Percentiles rank a stretch among this genome's conserved stretches.
phyloP scores from a whole-genome alignment of 148 eudicot species.

The Rheum nobile region DNA sequence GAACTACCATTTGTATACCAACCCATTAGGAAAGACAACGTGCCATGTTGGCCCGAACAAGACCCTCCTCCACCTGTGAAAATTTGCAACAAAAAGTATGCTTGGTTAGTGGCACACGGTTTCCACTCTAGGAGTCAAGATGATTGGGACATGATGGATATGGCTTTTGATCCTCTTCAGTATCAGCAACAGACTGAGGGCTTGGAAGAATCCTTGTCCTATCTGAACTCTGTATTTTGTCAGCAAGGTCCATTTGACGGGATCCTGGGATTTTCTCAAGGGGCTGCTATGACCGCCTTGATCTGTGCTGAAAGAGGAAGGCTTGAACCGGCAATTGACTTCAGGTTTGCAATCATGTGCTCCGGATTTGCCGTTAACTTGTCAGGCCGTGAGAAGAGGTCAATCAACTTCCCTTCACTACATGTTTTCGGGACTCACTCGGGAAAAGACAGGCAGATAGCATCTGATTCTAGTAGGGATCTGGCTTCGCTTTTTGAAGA shows the following conservation, averaged over 20 bases:
- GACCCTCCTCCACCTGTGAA: constrained; percentile 32
- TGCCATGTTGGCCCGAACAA: constrained; percentile 14
- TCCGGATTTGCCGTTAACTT: constrained; percentile 71
- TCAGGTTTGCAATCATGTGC: constrained; percentile 73
- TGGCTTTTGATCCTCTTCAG: constrained; percentile 67
- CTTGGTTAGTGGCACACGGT: constrained; percentile 66
- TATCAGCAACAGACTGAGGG: constrained; percentile 83
- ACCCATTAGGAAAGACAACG: constrained; percentile 17
- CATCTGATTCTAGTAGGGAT: constrained; percentile 41
- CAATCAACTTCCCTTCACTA: constrained; percentile 64
- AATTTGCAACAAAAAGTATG: constrained; percentile 60
- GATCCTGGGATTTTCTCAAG: constrained; percentile 96
- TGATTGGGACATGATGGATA: constrained; percentile 47
- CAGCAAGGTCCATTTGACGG: constrained; percentile 81
- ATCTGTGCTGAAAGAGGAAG: constrained; percentile 36
- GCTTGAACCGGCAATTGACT: constrained; percentile 33
- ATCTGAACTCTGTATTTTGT: constrained; percentile 36
- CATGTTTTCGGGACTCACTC: constrained; percentile 60
- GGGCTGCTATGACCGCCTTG: constrained; percentile 85
- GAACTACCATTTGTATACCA: constrained; percentile 84
- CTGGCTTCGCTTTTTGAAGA: constrained; percentile 67
- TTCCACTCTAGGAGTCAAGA: constrained; percentile 13
- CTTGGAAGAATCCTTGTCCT: constrained; percentile 46
- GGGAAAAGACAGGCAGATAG: constrained; percentile 76
- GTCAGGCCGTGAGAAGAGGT: constrained; percentile 24